A percentile compares a stretch with the other conserved stretches of the same genome.
These are phyloP conservation scores for Cadophora sp. DNA, from an alignment of 2,329 filamentous ascomycete species.

Conservation along the genomic window DNA sequence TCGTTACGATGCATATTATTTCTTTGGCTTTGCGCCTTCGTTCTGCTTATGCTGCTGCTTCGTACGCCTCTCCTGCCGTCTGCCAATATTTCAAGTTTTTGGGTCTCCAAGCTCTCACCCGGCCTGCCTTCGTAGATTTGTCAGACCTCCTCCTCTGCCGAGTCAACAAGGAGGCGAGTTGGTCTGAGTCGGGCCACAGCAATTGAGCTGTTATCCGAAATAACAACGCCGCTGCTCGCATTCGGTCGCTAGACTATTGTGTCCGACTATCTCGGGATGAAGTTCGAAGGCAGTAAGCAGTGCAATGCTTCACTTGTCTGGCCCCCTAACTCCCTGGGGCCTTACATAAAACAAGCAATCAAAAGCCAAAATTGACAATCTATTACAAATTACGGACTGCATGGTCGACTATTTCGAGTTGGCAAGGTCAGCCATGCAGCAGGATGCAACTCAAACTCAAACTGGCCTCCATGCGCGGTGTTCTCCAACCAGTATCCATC, in stretches of 20 bases:
- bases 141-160: too few relatives aligned
- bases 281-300: background rate
- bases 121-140: background rate
- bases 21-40: background rate
- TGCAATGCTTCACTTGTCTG: conserved; percentile 7
- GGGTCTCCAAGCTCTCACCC: conserved; percentile 8
- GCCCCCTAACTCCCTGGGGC: background rate
- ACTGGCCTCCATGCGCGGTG: background rate
- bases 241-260: background rate
- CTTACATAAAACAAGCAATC: conserved; percentile 14
- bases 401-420: conserved; percentile 2
- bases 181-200: background rate
- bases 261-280: conserved; percentile 1
- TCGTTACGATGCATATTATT: background rate
- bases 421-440: conserved; percentile 11
- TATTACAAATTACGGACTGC: conserved; percentile 12
- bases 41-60: background rate
- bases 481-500: conserved; percentile 6
- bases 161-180: background rate
- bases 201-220: background rate
- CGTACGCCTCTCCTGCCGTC: background rate
- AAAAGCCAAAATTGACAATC: conserved; percentile 11
- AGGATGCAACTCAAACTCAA: conserved; percentile 4
- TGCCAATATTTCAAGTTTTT: background rate
- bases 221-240: background rate